These are phyloP conservation scores for Cicer arietinum DNA, from an alignment of 306 rosid genomes.

Conservation along the genomic window DNA sequence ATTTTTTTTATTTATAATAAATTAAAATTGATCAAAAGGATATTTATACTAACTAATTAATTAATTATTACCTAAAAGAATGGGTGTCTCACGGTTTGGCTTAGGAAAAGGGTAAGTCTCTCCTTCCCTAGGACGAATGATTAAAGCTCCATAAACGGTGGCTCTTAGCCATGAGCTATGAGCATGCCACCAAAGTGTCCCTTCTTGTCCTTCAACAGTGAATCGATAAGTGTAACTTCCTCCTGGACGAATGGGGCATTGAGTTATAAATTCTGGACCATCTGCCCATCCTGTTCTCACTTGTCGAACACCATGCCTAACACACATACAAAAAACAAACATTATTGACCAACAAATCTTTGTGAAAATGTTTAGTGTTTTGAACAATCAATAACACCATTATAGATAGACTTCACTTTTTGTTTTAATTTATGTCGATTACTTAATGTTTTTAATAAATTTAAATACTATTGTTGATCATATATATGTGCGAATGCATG, in stretches of 20 bases:
- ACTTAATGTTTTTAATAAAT: too few relatives aligned
- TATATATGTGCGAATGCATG: too few relatives aligned
- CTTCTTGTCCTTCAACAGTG: conserved; percentile 84
- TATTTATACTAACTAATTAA: background rate
- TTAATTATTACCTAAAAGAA: conserved; percentile 68
- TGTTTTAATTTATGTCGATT: too few relatives aligned
- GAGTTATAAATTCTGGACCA: conserved; percentile 95
- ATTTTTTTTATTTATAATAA: too few relatives aligned
- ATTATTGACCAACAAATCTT: background rate
- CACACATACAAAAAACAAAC: background rate
- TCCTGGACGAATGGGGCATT: conserved; percentile 94
- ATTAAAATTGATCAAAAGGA: background rate
- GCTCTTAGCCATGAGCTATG: conserved; percentile 98
- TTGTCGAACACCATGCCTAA: conserved; percentile 88
- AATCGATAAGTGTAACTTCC: conserved; percentile 82
- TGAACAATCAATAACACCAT: too few relatives aligned
- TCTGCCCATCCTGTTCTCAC: conserved; percentile 96
- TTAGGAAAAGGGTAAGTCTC: conserved; percentile 74
- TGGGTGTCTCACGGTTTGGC: conserved; percentile 66
- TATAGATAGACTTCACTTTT: too few relatives aligned
- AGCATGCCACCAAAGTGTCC: conserved; percentile 39
- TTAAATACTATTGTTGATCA: too few relatives aligned
- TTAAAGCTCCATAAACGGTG: conserved; percentile 83
- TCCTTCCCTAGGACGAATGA: conserved; percentile 78
- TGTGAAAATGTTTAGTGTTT: too few relatives aligned